Evolutionary conservation across 2,329 filamentous ascomycete species (phyloP).

Genomic region (Pezicula carpinea): DNA sequence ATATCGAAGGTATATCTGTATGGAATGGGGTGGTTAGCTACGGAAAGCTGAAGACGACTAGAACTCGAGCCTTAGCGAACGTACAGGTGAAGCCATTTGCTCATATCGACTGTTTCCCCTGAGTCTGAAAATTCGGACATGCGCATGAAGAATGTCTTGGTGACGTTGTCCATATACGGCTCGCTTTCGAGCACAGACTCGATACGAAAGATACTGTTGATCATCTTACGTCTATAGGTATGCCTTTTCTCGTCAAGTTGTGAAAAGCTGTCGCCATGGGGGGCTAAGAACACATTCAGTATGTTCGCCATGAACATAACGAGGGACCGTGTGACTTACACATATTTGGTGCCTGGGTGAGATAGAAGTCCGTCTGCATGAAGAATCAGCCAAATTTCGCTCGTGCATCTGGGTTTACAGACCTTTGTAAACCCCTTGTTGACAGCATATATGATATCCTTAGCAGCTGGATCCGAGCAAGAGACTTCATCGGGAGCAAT

Average conservation of each 20-base stretch:
- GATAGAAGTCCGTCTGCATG: not conserved
- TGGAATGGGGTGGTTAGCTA: too few relatives aligned
- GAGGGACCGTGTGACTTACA: not conserved
- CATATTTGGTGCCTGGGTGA: not conserved
- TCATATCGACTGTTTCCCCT: not conserved
- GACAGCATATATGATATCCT: not conserved
- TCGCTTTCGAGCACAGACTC: not conserved
- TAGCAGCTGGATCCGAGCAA: not conserved
- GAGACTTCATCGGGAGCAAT: slow-evolving; percentile 1
- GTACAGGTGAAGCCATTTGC: not conserved
- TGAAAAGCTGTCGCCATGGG: not conserved
- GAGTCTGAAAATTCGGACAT: not conserved
- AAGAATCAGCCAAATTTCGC: not conserved
- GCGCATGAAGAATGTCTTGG: not conserved
- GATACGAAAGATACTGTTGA: not conserved
- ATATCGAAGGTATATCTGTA: slow-evolving; percentile 65
- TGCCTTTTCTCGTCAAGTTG: not conserved
- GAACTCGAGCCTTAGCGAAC: too few relatives aligned
- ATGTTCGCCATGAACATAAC: not conserved
- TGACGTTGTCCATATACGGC: not conserved
- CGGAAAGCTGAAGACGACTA: too few relatives aligned
- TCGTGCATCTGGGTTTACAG: not conserved
- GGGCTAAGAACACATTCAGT: not conserved
- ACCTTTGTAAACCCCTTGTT: not conserved
- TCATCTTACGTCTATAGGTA: not conserved